phyloP scores from a whole-genome alignment of 352 stramenopile species.

The Peronospora tabacina region DNA sequence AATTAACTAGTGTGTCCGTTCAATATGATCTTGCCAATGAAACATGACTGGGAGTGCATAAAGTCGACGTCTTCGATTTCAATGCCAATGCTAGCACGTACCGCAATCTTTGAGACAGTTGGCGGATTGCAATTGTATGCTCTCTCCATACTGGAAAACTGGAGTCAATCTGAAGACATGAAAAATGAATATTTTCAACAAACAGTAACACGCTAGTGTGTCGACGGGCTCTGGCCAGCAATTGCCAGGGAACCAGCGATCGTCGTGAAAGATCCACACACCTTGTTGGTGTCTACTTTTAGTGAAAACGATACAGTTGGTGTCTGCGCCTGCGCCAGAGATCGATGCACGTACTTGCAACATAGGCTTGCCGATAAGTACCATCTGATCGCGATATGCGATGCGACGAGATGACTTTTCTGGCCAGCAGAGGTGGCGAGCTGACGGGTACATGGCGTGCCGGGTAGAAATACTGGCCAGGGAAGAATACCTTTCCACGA shows the following conservation, averaged over 20 bases:
- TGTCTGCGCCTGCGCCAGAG: no score
- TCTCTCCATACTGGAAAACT: background rate
- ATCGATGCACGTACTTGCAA: background rate
- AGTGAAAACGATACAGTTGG: no score
- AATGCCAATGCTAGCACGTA: conserved; percentile 14
- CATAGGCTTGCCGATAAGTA: background rate
- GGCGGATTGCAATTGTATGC: background rate
- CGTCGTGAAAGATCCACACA: background rate
- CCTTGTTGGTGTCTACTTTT: no score
- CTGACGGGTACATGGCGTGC: conserved; percentile 9
- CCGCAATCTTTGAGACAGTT: conserved; percentile 11
- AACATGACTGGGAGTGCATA: conserved; percentile 22
- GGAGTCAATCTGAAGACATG: background rate
- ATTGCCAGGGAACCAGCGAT: background rate
- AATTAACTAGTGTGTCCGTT: no score
- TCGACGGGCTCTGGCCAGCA: background rate
- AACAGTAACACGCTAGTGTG: background rate
- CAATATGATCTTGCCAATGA: no score
- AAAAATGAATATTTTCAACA: background rate
- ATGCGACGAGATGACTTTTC: conserved; percentile 5
- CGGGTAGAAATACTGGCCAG: conserved; percentile 13
- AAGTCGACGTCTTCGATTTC: conserved; percentile 10
- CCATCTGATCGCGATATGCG: conserved; percentile 9
- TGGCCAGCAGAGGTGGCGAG: conserved; percentile 4
- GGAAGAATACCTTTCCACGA: conserved; percentile 7